These are phyloP conservation scores for Neofusicoccum parvum DNA, from an alignment of 2,329 filamentous ascomycete genomes.

Conservation along the genomic window DNA sequence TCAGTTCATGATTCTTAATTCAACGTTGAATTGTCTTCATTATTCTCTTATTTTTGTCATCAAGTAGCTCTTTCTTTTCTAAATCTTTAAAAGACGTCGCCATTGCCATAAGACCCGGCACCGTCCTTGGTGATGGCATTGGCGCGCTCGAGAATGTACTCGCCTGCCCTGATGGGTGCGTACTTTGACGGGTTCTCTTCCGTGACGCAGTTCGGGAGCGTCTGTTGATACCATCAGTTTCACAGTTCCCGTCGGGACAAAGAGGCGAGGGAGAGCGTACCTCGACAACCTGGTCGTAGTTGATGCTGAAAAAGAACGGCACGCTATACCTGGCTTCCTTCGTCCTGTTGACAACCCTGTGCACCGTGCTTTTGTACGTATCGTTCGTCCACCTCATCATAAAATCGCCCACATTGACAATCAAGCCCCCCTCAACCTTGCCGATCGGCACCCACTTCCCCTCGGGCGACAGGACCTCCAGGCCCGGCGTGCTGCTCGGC, in stretches of 20 bases:
- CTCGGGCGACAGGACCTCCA: conserved; percentile 38
- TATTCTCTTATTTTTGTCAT: no score
- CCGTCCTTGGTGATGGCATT: conserved; percentile 36
- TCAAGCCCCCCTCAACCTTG: conserved; percentile 47
- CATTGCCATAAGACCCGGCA: conserved; percentile 29
- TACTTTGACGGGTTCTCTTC: conserved; percentile 37
- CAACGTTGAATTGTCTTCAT: no score
- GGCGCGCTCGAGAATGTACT: conserved; percentile 44
- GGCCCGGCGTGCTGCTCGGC: conserved; percentile 30
- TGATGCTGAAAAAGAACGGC: conserved; percentile 51
- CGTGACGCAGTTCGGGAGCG: conserved; percentile 40
- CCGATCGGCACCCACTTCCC: conserved; percentile 35
- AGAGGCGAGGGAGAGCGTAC: conserved; percentile 19
- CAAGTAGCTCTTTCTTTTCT: no score
- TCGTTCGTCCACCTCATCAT: conserved; percentile 57
- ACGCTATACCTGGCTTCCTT: conserved; percentile 47
- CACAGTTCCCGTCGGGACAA: not conserved
- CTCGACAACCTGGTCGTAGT: conserved; percentile 44
- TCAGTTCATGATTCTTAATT: no score
- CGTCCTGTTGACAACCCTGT: conserved; percentile 48
- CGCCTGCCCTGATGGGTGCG: conserved; percentile 40
- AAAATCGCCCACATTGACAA: conserved; percentile 57
- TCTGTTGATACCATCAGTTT: conserved; percentile 24
- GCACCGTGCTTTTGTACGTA: conserved; percentile 52
- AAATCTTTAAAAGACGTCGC: conserved; percentile 1